Percentiles rank a stretch among this genome's conserved stretches.
Conservation (phyloP, 2,329 filamentous ascomycete genomes). For the Botrytis porri region DNA sequence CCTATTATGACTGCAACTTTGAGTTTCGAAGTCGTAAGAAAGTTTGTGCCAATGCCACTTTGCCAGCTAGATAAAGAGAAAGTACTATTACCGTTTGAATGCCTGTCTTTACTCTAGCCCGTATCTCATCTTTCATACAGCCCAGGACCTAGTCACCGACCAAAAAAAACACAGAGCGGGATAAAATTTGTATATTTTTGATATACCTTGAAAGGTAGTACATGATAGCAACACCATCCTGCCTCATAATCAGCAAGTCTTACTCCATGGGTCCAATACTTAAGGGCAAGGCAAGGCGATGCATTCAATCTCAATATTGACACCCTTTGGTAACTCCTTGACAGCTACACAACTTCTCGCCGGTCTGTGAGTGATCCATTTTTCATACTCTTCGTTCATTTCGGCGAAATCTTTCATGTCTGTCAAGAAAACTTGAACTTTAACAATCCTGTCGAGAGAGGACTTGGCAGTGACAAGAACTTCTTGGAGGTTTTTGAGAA, state of each 20-base stretch:
- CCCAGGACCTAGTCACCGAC: neutral
- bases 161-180: neutral
- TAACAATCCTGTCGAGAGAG: slow-evolving; percentile 75
- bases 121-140: neutral
- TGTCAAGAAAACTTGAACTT: slow-evolving; percentile 86
- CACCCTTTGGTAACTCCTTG: slow-evolving; percentile 81
- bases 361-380: slow-evolving; percentile 80
- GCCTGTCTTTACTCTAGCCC: neutral
- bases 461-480: slow-evolving; percentile 82
- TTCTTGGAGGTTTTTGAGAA: slow-evolving; percentile 75
- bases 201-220: neutral
- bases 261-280: neutral
- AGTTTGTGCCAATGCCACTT: too few species aligned
- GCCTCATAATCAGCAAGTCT: neutral
- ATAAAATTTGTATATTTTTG: neutral
- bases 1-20: neutral
- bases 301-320: slow-evolving; percentile 86
- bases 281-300: slow-evolving; percentile 62
- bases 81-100: neutral
- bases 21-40: neutral
- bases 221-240: neutral
- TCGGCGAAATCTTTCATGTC: slow-evolving; percentile 87
- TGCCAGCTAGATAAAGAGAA: neutral
- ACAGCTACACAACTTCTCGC: slow-evolving; percentile 88
- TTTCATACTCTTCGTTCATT: slow-evolving; percentile 83